Evolutionary conservation across 768 basidiomycete species (phyloP), one percentile per base, ranked within the genome.

Genomic region (Auricularia cornea): DNA sequence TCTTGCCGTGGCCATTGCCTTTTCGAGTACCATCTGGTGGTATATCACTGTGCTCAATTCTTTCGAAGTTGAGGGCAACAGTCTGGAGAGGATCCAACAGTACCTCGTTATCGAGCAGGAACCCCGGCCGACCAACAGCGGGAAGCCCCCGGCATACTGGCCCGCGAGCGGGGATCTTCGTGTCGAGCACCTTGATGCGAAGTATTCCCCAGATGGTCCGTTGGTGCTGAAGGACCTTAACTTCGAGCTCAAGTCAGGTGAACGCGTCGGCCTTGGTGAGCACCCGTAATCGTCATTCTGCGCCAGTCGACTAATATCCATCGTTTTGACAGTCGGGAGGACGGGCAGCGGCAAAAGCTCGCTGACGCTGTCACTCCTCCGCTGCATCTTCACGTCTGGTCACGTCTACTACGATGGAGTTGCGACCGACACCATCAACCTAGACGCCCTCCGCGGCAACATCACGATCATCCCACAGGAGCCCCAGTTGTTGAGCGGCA

Each of bases 381-480:
- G 75, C 75, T 41, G 26, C 51, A 71, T 72, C 62, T 71, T 67
- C 2, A 71, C 69, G 10, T 62, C 70, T 40, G 67, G 67, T 38
- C 63, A 63, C 60, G 18, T 26, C 6, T 16, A 16, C 32, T 76
- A 76, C 61, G 77, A 78, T 60, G 76, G 74, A 6, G 40, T 71
- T 38, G 70, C 68, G 44, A 73, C 73, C 2, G 65, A 67, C 59
- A 64, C 67, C n/a, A 70, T 87, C n/a, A 85, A 85, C 66, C 73
- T 88, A 14, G 79, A 86, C 65, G 78, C 75, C 6, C 72, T 88
- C 54, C 75, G 87, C 51, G 77, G 80, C 1, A 81, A 79, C 62
- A 81, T 89, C 62, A 87, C 85, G 2, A 83, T 86, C 65, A 86
- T 84, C 35, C 82, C 81, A 3, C 65, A 56, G 52, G 44, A 59